Base-by-base conservation (phyloP, 176 grass and related monocot genomes). In the Juncus effusus region DNA sequence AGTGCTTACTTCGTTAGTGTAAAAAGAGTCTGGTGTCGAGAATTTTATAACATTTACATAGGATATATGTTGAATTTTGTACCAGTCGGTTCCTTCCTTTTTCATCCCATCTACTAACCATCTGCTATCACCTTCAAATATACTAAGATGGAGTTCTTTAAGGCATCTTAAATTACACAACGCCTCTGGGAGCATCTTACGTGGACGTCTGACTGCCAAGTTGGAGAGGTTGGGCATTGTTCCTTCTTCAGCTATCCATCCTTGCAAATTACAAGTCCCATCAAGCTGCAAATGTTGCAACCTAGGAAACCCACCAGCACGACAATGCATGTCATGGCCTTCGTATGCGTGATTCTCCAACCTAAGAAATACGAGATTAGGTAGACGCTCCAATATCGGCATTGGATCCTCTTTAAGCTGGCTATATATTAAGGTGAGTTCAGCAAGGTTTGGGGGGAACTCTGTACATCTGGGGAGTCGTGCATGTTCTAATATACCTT, bases 351-450 rank as follows among this genome's bases (percentile, higher is more conserved):
- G 7, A 44, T 2, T 5, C 10, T 6, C 38, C 15, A 75, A 62
- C 38, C 10, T 3, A 63, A 75, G 72, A 41, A 64, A 6, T 36
- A 14, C 16, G 36, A 75, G 73, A 37, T 14, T 75, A 54, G 56
- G 28, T n/a, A 64, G 60, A 16, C 50, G 62, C 60, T 75, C 73
- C 16, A 75, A 54, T 52, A 75, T 14, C 1, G 73, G 73, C 73
- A 75, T 75, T 64, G 60, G 73, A 54, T 75, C 73, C 64, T 75
- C 10, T 11, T 62, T 6, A 8, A 75, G 61, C 6, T 19, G 3
- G 35, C 36, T 12, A 14, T n/a, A 4, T 3, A 3, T 13, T 13
- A 75, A 49, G 5, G 15, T 40, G 59, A 64, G 36, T 5, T 64
- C 40, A 13, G 28, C 12, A 14, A 76, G 73, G 60, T 76, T 76